Percentiles rank a stretch among this genome's conserved stretches.
These are phyloP conservation scores for Saururus chinensis DNA, from an alignment of 164 flowering plant genomes.

Conservation along the genomic window DNA sequence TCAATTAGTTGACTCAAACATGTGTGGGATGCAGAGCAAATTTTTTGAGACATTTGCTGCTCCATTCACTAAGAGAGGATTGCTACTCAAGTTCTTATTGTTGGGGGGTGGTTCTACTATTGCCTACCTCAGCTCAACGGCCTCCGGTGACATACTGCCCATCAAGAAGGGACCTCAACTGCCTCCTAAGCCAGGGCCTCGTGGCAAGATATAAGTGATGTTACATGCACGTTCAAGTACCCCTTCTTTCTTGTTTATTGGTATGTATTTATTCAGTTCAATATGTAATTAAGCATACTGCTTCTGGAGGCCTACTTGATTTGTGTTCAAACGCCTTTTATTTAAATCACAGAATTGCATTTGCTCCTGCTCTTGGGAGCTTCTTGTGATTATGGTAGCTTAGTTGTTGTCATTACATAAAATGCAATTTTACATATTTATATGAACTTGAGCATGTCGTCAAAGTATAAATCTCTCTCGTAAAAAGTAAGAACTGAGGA, in stretches of 20 bases:
- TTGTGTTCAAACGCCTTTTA: neutral
- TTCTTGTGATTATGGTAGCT: neutral
- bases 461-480: neutral
- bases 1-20: neutral
- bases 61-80: constrained; percentile 93
- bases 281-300: neutral
- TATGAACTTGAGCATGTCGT: neutral
- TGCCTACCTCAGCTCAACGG: constrained; percentile 72
- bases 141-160: constrained; percentile 65
- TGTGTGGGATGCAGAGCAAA: constrained; percentile 62
- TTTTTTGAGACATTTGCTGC: constrained; percentile 99
- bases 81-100: constrained; percentile 86
- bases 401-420: too few species aligned
- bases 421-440: too few species aligned
- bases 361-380: neutral
- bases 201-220: constrained; percentile 66
- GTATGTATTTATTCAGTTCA: neutral
- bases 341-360: neutral
- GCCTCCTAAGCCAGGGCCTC: constrained; percentile 86
- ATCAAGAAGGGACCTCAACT: constrained; percentile 95
- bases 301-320: neutral
- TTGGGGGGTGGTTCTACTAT: constrained; percentile 83
- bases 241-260: neutral
- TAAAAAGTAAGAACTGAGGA: neutral
- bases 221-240: too few species aligned